Evolutionary conservation across 1,284 basidiomycete species (phyloP).

Genomic region (Xanthoconium separans): DNA sequence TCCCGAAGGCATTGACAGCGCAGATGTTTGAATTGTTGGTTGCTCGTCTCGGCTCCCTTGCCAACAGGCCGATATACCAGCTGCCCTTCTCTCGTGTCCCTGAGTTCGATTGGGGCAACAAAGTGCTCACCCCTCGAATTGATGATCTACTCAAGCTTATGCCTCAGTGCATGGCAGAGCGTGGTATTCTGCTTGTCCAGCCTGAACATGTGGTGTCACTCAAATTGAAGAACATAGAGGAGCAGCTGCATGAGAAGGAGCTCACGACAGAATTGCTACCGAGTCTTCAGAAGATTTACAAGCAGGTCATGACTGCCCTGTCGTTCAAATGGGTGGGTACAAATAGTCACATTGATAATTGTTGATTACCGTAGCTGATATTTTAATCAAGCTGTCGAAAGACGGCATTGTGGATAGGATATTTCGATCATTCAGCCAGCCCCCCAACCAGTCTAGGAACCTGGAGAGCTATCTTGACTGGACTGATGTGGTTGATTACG

Average conservation of each 20-base stretch:
- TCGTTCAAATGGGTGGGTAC: background rate
- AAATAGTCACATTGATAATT: background rate
- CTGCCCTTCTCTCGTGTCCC: constrained; percentile 45
- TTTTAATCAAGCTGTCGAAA: background rate
- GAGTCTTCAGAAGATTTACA: background rate
- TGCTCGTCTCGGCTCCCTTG: constrained; percentile 43
- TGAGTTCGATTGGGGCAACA: fast-evolving
- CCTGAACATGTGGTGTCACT: constrained; percentile 51
- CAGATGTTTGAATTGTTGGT: constrained; percentile 51
- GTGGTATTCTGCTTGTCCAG: constrained; percentile 45
- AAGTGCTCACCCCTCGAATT: background rate
- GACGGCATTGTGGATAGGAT: background rate
- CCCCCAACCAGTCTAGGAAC: background rate
- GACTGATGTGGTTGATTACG: background rate
- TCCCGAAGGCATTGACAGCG: constrained; percentile 41
- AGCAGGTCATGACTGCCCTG: background rate
- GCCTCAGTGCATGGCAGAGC: constrained; percentile 35
- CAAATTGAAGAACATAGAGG: constrained; percentile 12
- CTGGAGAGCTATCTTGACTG: no score
- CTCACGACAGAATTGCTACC: no score
- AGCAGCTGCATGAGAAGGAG: constrained; percentile 10
- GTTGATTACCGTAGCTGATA: background rate
- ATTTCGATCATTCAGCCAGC: background rate
- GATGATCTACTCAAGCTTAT: constrained; percentile 31
- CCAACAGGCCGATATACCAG: constrained; percentile 45